phyloP scores from a whole-genome alignment of 106 monocot genomes.

The Acanthochlamys bracteata region DNA sequence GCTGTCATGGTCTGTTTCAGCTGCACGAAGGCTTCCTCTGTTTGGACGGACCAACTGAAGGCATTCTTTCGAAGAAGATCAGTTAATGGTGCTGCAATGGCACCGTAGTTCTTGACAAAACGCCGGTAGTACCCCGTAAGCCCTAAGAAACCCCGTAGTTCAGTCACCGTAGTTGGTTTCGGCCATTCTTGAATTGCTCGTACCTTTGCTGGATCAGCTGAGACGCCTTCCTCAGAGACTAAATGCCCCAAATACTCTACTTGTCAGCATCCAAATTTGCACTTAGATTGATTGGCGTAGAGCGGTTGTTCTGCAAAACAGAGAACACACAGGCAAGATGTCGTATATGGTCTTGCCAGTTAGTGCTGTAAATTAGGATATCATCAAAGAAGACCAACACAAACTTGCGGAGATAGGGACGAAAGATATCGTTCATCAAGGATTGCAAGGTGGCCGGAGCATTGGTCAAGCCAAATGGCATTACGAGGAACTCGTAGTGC shows the following conservation, averaged over 20 bases:
- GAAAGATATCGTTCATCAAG: background rate
- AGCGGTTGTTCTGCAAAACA: background rate
- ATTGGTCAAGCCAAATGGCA: background rate
- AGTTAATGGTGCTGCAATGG: constrained; percentile 1
- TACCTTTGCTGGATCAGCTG: constrained; percentile 5
- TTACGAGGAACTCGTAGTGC: background rate
- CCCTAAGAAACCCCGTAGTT: background rate
- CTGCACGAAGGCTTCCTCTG: background rate
- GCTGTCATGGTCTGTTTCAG: background rate
- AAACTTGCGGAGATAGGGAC: background rate
- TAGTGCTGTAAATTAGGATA: background rate
- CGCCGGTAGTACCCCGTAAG: constrained; percentile 1
- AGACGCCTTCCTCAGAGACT: background rate
- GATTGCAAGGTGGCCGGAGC: background rate
- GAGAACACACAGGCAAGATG: background rate
- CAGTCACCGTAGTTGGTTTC: background rate
- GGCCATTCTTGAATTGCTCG: constrained; percentile 4
- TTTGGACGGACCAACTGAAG: background rate
- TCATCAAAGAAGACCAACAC: background rate
- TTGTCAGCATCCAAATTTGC: background rate
- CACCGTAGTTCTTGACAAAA: constrained; percentile 2
- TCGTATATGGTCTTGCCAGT: background rate
- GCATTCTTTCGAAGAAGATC: background rate
- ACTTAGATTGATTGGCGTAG: background rate
- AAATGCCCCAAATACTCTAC: constrained; percentile 4